Evolutionary conservation across 2,329 filamentous ascomycete species (phyloP), one percentile per base, ranked within the genome.

Genomic region (Myriangium duriaei): DNA sequence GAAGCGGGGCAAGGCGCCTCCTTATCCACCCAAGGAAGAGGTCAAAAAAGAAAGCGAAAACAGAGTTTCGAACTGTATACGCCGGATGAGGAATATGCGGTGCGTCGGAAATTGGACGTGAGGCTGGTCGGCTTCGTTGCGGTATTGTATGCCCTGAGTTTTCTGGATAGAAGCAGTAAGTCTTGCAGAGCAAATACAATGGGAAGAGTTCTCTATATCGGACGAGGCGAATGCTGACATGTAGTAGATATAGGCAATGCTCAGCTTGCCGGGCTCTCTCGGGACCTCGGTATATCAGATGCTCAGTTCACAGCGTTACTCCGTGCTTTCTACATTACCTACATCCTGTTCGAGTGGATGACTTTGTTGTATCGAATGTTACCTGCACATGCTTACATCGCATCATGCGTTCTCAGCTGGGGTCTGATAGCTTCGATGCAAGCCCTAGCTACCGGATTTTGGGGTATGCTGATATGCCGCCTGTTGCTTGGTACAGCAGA

Each of bases 81-180:
- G 0, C 63, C 64, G 2, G 78, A 86, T 38, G 86, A 95, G 56
- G 86, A 92, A 53, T 62, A 57, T 14, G 64, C 67, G 3, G 77
- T 92, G 6, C 67, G 86, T 40, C 16, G 34, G 12, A 86, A 82
- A 60, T 75, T 94, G 48, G 86, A 94, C 56, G 68, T 74, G 40
- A 74, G 71, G 45, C 68, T 95, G 37, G 83, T 93, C 5, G 56
- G 82, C 1, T 92, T 94, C 54, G 70, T 94, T 45, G 81, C 83
- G 9, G 55, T 88, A 42, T 67, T 94, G 10, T 95, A 91, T 55
- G 72, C 92, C 67, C 65, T 94, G 44, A 81, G 78, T 46, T 94
- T 93, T 54, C 61, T 94, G 47, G 86, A 94, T 57, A 71, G 86
- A 47, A 87, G 82, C 11, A 35, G 21, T 26, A 7, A 7, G 21